Base-by-base conservation (phyloP, 2,329 filamentous ascomycete species). In the Aspergillus latus region DNA sequence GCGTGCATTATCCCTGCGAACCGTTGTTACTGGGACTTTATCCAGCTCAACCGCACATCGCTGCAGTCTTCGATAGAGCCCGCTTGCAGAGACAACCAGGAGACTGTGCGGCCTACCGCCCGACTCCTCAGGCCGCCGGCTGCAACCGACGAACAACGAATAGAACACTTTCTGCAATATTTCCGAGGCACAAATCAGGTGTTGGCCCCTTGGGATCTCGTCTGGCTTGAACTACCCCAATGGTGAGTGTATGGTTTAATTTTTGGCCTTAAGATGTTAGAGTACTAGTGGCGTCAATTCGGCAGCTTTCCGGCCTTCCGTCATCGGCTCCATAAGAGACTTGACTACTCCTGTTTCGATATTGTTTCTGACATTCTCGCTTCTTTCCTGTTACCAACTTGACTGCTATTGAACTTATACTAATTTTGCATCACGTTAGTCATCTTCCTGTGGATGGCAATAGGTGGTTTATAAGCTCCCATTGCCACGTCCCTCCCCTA, bases 401-500 rank as follows among this genome's bases (percentile, higher is more conserved):
- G 28, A 42, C 16, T 39, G 39, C 29, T 47, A 34, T 44, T 40
- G 47, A 45, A 37, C 37, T 59, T 54, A 63, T 57, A 65, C 63
- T 65, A 64, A 65, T 64, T 28, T 57, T 37, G 34, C 21, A 29
- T 45, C n/a, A 21, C 50, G 58, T 63, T 65, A 66, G 64, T 62
- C 59, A 65, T 63, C 62, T 49, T 50, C 45, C 46, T 59, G 63
- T 63, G 48, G 59, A 72, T 72, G 69, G 69, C 68, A 63, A 63
- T 68, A 62, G 58, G 60, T 59, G 58, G 57, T 54, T 60, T 62
- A 52, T 68, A 65, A 68, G 57, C 58, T 40, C 54, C 60, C 58
- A 59, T 60, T 52, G 59, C 62, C 56, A 61, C 53, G 56, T 59
- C 56, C 58, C 51, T 48, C 55, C 54, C 44, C 58, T 58, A 48